A percentile compares a stretch with the other conserved stretches of the same genome.
phyloP scores from a whole-genome alignment of 1,139 yeast species.

The Scheffersomyces insectosa region DNA sequence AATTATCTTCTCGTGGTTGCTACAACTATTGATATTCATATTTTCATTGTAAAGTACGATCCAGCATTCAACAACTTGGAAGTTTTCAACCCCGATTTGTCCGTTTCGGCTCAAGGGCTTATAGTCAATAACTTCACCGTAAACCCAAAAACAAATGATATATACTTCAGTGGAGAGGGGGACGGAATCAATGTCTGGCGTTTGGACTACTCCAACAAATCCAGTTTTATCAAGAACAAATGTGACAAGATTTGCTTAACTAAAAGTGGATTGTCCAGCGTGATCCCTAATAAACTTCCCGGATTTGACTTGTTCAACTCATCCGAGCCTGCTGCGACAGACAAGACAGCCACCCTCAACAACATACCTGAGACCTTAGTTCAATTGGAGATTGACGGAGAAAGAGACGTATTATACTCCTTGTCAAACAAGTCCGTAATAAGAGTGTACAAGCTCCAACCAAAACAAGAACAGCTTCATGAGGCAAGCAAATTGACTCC shows the following conservation, averaged over 20 bases:
- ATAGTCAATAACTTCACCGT: conserved; percentile 64
- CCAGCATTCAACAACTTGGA: conserved; percentile 55
- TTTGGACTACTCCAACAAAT: conserved; percentile 78
- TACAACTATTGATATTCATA: conserved; percentile 76
- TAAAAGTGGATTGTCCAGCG: conserved; percentile 61
- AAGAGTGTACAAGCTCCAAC: conserved; percentile 65
- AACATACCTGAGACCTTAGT: conserved; percentile 55
- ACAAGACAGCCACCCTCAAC: conserved; percentile 13
- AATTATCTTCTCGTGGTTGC: conserved; percentile 72
- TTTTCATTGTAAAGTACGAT: conserved; percentile 70
- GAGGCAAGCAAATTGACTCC: conserved; percentile 46
- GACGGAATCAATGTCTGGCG: conserved; percentile 88
- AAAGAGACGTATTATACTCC: conserved; percentile 76
- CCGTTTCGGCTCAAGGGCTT: conserved; percentile 78
- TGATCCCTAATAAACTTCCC: conserved; percentile 54
- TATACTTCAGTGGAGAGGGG: conserved; percentile 76
- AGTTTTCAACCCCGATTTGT: conserved; percentile 79
- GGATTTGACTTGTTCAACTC: conserved; percentile 43
- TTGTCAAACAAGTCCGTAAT: conserved; percentile 82
- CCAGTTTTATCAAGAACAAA: conserved; percentile 84
- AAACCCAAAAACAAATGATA: conserved; percentile 68
- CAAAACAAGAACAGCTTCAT: conserved; percentile 35
- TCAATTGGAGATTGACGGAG: conserved; percentile 72
- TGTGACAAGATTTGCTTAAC: conserved; percentile 82
- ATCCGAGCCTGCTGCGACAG: conserved; percentile 14